These are phyloP conservation scores for Monosporozyma aerobia DNA, from an alignment of 805 yeast genomes.

Conservation along the genomic window DNA sequence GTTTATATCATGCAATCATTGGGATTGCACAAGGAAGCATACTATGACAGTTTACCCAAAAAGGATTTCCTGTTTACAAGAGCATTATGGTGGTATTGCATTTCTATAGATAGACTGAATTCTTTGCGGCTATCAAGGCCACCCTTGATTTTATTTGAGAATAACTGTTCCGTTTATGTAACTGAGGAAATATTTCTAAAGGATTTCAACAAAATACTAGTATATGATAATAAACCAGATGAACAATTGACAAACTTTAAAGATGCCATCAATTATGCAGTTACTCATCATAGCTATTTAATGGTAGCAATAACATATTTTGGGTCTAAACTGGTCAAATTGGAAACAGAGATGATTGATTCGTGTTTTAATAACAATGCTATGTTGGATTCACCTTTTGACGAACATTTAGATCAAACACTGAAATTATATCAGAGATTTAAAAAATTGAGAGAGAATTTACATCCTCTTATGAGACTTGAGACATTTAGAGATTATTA, in stretches of 20 bases:
- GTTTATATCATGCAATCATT: slow-evolving; percentile 43
- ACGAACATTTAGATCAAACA: slow-evolving; percentile 8
- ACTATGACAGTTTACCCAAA: slow-evolving; percentile 29
- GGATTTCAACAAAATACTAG: slow-evolving; percentile 1
- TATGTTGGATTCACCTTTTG: slow-evolving; percentile 7
- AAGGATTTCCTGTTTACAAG: slow-evolving; percentile 32
- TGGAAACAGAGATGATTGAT: slow-evolving; percentile 6
- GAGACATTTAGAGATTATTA: slow-evolving; percentile 9
- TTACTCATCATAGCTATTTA: slow-evolving; percentile 1
- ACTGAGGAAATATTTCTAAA: slow-evolving; percentile 7
- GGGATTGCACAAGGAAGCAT: slow-evolving; percentile 46
- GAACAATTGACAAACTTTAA: background rate
- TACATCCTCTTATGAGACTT: slow-evolving; percentile 9
- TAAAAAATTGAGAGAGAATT: slow-evolving; percentile 7
- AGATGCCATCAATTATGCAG: slow-evolving; percentile 6
- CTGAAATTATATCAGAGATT: slow-evolving; percentile 4
- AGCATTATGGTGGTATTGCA: slow-evolving; percentile 38
- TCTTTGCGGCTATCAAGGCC: slow-evolving; percentile 9
- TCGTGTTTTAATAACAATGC: slow-evolving; percentile 6
- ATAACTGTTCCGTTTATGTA: slow-evolving; percentile 2
- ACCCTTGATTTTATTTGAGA: slow-evolving; percentile 8
- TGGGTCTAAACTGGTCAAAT: slow-evolving; percentile 4
- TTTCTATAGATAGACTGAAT: slow-evolving; percentile 7
- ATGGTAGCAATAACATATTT: slow-evolving; percentile 7
- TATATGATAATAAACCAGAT: background rate